These are phyloP conservation scores for Galerina sulciceps DNA, from an alignment of 768 basidiomycete genomes.

Conservation along the genomic window DNA sequence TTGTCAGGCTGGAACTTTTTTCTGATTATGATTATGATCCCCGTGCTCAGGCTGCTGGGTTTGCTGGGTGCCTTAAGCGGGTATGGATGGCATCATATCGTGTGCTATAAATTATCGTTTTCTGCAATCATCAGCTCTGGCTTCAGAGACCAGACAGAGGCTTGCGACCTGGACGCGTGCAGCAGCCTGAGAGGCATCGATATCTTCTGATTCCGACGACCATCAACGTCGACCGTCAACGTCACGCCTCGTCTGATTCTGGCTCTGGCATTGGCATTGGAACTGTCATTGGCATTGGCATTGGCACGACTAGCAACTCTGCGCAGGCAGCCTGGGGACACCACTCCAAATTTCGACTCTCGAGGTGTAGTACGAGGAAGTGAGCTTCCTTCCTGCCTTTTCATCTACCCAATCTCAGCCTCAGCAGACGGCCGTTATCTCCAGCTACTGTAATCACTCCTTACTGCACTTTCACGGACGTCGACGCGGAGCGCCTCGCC, in stretches of 20 bases:
- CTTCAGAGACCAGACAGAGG: too few species aligned
- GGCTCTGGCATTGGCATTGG: too few species aligned
- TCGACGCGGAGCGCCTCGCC: too few species aligned
- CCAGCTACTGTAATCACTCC: too few species aligned
- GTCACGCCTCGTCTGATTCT: neutral
- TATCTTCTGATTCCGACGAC: slow-evolving; percentile 3
- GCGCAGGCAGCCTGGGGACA: neutral
- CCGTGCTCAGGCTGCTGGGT: too few species aligned
- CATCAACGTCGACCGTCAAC: neutral
- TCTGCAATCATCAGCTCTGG: too few species aligned
- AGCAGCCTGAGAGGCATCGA: neutral
- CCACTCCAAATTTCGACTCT: too few species aligned
- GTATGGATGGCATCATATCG: neutral
- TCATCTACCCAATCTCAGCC: neutral
- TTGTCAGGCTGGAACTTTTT: neutral
- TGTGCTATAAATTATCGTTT: neutral
- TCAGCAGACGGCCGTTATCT: too few species aligned
- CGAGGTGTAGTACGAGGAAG: too few species aligned
- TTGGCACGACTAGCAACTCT: neutral
- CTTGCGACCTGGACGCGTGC: too few species aligned
- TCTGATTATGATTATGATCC: neutral
- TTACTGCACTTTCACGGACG: too few species aligned
- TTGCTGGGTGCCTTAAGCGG: neutral
- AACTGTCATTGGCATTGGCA: too few species aligned
- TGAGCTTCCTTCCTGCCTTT: neutral